Conservation (phyloP, 768 basidiomycete genomes). For the Suillus americanus region DNA sequence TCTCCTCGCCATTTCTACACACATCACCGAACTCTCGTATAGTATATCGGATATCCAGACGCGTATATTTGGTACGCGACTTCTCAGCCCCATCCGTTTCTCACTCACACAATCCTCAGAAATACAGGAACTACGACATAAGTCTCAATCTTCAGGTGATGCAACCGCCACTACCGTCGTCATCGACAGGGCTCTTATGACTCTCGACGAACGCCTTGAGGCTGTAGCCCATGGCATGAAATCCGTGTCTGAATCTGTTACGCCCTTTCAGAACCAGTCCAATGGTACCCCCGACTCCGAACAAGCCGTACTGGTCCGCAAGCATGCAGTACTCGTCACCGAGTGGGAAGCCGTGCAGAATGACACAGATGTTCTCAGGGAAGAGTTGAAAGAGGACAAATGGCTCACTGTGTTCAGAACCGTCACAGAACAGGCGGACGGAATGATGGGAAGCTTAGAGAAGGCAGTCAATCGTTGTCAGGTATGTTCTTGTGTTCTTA, state of each 20-base stretch:
- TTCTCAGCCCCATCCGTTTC: background rate
- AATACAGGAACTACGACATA: conserved; percentile 91
- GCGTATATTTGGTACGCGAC: conserved; percentile 74
- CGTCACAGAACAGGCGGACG: conserved; percentile 91
- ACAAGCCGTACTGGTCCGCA: conserved; percentile 54
- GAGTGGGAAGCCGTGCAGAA: conserved; percentile 85
- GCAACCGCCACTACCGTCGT: conserved; percentile 58
- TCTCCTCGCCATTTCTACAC: conserved; percentile 75
- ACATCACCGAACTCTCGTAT: conserved; percentile 86
- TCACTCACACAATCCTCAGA: conserved; percentile 42
- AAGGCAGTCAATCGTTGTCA: conserved; percentile 91
- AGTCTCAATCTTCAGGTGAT: conserved; percentile 65
- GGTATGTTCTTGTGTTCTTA: conserved; percentile 44
- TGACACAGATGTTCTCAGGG: conserved; percentile 77
- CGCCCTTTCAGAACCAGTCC: conserved; percentile 52
- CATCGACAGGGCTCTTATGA: conserved; percentile 81
- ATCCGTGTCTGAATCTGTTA: conserved; percentile 61
- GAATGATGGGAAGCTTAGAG: conserved; percentile 96
- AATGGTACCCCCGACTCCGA: conserved; percentile 47
- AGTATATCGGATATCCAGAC: conserved; percentile 88
- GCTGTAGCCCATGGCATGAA: conserved; percentile 71
- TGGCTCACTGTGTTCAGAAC: conserved; percentile 95
- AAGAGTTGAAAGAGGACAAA: conserved; percentile 96
- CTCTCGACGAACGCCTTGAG: conserved; percentile 77
- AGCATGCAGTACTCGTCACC: conserved; percentile 65